Evolutionary conservation across 495 filamentous ascomycete species (phyloP), one percentile per base, ranked within the genome.

Genomic region (Cudoniella acicularis): DNA sequence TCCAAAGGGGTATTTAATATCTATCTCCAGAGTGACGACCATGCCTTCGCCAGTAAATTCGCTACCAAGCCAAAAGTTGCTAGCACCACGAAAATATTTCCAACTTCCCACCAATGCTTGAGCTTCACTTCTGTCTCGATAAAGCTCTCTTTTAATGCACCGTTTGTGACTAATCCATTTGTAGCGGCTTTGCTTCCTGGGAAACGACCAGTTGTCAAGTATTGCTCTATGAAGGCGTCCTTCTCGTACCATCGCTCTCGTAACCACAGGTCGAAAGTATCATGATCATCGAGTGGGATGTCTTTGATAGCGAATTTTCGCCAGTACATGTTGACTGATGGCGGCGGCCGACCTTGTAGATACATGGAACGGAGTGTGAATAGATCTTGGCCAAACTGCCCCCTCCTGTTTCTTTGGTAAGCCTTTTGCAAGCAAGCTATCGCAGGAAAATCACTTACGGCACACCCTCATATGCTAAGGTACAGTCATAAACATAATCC

Each of bases 241-340:
- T 94, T 94, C 67, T 94, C 90, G 42, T 80, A 77, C 90, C 90
- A 94, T 22, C 88, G 79, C 54, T 85, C 74, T 27, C 82, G 78
- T 4, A 92, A 76, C 90, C 90, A 94, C n/a, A 75, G 52, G 25
- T 88, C 85, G 61, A 94, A 92, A 22, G 73, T 68, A 49, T 85
- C 79, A 10, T 69, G 69, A 66, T 82, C 80, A 24, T 84, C 76
- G 16, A 90, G 64, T 0, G 90, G 90, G 17, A 94, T 91, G 27
- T 83, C 77, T 36, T 73, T 73, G 9, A 91, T 55, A 0, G 75
- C 70, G 64, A 92, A 92, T 2, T 88, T 81, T 13, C 90, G 80
- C 87, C 88, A 94, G 69, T 92, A 83, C 75, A 94, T 89, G 67
- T 92, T 92, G 54, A 93, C 88, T 0, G 87, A 91, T 66, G 89